Evolutionary conservation across 1,284 basidiomycete species (phyloP).

Genomic region (Flammula alnicola): DNA sequence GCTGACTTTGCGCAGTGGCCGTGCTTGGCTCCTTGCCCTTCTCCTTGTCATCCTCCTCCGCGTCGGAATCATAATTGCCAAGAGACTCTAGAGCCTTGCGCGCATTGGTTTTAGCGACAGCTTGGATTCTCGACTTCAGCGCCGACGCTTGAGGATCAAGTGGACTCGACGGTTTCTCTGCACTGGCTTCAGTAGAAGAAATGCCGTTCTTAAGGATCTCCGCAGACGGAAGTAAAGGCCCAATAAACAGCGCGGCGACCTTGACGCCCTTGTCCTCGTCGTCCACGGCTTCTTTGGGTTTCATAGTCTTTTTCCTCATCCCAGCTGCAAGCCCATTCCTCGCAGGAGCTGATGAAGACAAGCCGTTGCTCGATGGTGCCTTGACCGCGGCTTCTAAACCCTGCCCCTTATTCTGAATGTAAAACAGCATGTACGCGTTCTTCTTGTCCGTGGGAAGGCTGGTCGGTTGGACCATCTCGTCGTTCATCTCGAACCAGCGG

Average conservation of each 20-base stretch:
- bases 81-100: slow-evolving; percentile 53
- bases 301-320: slow-evolving; percentile 68
- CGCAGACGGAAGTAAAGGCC: slow-evolving; percentile 62
- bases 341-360: slow-evolving; percentile 25
- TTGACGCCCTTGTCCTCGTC: slow-evolving; percentile 55
- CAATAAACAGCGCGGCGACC: slow-evolving; percentile 60
- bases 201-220: slow-evolving; percentile 28
- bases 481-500: slow-evolving; percentile 93
- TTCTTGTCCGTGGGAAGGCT: slow-evolving; percentile 63
- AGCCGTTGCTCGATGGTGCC: slow-evolving; percentile 25
- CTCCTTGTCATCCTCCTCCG: slow-evolving; percentile 53
- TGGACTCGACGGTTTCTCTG: slow-evolving; percentile 24
- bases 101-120: slow-evolving; percentile 38
- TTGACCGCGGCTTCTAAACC: slow-evolving; percentile 65
- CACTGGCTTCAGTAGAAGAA: slow-evolving; percentile 19
- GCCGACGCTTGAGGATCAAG: slow-evolving; percentile 63
- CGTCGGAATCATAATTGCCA: slow-evolving; percentile 59
- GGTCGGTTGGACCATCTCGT: slow-evolving; percentile 62
- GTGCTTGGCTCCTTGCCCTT: slow-evolving; percentile 39
- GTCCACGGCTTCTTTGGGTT: slow-evolving; percentile 46
- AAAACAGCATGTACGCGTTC: slow-evolving; percentile 94
- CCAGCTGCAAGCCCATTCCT: slow-evolving; percentile 50
- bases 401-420: slow-evolving; percentile 81
- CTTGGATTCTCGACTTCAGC: slow-evolving; percentile 68
- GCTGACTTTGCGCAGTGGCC: slow-evolving; percentile 30